Evolutionary conservation across 106 monocot genomes (phyloP).

Genomic region (Phalaenopsis equestris): DNA sequence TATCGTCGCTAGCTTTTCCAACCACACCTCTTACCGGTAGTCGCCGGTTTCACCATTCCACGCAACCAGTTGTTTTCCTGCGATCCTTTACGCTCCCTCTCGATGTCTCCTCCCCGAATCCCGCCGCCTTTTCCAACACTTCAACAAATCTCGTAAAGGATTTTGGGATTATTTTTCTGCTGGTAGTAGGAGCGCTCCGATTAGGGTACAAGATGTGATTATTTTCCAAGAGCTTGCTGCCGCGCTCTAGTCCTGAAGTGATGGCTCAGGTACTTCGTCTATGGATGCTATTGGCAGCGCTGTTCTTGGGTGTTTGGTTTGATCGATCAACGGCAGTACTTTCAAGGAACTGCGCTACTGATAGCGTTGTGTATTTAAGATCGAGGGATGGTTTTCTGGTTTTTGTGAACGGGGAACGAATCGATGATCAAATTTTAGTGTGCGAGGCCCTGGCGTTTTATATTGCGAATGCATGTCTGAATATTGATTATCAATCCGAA

Average conservation of each 20-base stretch:
- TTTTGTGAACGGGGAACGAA: conserved; percentile 15
- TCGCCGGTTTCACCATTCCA: no score
- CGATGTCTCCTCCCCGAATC: background rate
- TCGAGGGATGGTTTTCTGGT: conserved; percentile 4
- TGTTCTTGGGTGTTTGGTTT: background rate
- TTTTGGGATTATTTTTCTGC: background rate
- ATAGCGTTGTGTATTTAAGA: conserved; percentile 10
- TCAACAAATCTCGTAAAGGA: background rate
- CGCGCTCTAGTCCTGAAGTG: background rate
- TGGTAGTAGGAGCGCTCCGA: background rate
- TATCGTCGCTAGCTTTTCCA: no score
- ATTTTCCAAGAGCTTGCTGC: background rate
- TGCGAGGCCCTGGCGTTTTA: conserved; percentile 25
- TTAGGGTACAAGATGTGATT: background rate
- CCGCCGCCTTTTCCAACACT: background rate
- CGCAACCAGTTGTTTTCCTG: no score
- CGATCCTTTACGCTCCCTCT: no score
- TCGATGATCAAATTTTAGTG: conserved; percentile 29
- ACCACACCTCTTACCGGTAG: no score
- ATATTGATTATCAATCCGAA: conserved; percentile 3
- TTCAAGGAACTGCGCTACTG: conserved; percentile 12
- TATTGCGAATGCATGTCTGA: conserved; percentile 23
- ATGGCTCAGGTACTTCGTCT: background rate
- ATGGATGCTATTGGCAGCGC: conserved; percentile 1
- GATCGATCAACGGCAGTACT: background rate